Evolutionary conservation across 306 rosid genomes (phyloP).

Genomic region (Cyamopsis tetragonoloba): DNA sequence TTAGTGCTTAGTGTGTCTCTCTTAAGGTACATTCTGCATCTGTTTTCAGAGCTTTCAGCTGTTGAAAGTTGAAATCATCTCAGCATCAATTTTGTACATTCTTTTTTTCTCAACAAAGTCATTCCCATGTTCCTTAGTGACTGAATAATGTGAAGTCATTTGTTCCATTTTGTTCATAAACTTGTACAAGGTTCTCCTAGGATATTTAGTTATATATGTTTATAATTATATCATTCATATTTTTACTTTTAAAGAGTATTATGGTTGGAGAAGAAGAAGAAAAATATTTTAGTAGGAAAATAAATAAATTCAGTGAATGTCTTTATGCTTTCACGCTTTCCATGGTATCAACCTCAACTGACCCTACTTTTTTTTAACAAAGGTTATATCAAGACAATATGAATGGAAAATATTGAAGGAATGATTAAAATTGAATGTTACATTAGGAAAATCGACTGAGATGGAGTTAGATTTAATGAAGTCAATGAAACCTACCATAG

Average conservation of each 20-base stretch:
- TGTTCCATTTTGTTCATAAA: slow-evolving; percentile 2
- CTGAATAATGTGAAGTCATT: slow-evolving; percentile 39
- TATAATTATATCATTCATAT: neutral
- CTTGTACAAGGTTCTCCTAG: slow-evolving; percentile 6
- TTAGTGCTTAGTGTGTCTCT: slow-evolving; percentile 30
- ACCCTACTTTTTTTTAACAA: too few species aligned
- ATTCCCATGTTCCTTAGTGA: slow-evolving; percentile 34
- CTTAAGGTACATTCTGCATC: slow-evolving; percentile 42
- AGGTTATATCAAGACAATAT: too few species aligned
- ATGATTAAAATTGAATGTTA: too few species aligned
- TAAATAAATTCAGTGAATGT: neutral
- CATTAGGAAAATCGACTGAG: too few species aligned
- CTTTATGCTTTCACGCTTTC: neutral
- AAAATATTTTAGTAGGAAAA: neutral
- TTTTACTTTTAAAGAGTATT: neutral
- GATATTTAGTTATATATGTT: neutral
- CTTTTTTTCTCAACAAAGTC: slow-evolving; percentile 28
- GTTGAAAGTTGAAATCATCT: slow-evolving; percentile 26
- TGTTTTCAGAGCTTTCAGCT: slow-evolving; percentile 15
- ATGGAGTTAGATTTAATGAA: too few species aligned
- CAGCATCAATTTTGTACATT: slow-evolving; percentile 45
- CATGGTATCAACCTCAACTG: too few species aligned
- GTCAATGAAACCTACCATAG: too few species aligned
- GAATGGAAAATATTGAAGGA: too few species aligned
- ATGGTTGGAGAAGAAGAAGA: slow-evolving; percentile 4